Conservation (phyloP, 768 basidiomycete species). For the Psilocybe cubensis region DNA sequence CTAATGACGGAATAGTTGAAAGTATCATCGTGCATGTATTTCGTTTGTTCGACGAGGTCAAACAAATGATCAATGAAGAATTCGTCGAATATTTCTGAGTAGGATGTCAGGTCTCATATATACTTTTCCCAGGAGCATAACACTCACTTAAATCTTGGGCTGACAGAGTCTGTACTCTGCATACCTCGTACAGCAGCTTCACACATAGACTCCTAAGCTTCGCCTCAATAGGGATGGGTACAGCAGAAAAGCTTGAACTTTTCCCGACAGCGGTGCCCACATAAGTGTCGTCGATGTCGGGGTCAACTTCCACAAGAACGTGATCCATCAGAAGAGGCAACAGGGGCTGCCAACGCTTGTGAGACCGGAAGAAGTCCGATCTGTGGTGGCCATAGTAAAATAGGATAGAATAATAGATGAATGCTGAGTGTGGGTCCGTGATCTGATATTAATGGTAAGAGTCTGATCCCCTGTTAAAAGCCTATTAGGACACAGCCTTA, state of each 20-base stretch:
- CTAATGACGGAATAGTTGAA: conserved; percentile 97
- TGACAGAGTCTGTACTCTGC: conserved; percentile 85
- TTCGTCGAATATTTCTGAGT: conserved; percentile 77
- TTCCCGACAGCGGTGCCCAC: conserved; percentile 45
- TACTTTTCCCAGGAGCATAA: neutral
- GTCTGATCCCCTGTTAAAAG: conserved; percentile 5
- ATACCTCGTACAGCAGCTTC: conserved; percentile 88
- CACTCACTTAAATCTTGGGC: conserved; percentile 77
- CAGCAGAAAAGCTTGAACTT: conserved; percentile 35
- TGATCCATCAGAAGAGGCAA: conserved; percentile 86
- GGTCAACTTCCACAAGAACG: conserved; percentile 80
- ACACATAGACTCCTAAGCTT: conserved; percentile 76
- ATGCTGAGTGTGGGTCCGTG: conserved; percentile 84
- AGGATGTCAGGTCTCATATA: neutral
- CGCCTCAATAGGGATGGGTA: conserved; percentile 80
- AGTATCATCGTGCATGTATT: conserved; percentile 85
- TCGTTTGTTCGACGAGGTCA: conserved; percentile 91
- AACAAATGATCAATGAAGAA: conserved; percentile 88
- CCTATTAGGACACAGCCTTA: conserved; percentile 39
- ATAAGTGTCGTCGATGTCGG: conserved; percentile 67
- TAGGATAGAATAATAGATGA: conserved; percentile 80
- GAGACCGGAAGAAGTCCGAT: conserved; percentile 71
- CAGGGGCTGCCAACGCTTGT: conserved; percentile 83
- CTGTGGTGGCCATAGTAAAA: conserved; percentile 74
- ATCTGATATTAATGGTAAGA: conserved; percentile 44